Evolutionary conservation across 2,329 filamentous ascomycete genomes (phyloP), one percentile per base, ranked within the genome.

Genomic region (Teratosphaeria zuluensis): DNA sequence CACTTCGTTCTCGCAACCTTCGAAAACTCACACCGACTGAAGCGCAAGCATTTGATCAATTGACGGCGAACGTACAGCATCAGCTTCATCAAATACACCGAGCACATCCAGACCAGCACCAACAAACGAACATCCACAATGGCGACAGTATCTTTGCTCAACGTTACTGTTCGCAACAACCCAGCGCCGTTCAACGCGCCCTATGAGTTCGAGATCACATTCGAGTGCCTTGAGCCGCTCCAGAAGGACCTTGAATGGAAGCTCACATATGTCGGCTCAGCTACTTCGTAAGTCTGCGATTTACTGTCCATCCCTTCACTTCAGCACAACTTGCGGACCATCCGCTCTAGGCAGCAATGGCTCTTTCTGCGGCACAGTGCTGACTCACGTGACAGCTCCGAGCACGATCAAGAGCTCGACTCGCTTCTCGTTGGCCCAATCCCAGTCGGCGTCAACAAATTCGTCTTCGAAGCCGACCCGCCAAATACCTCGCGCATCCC

Each of bases 221-320:
- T 99, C 64, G 94, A 99, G 77, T 97, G 94, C 71, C 84, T 97
- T 28, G 94, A 99, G 79, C 84, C 88, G 66, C 83, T 99, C 46
- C 89, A 95, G 73, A 96, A 96, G 77, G 94, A 99, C 77, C 86
- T 99, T 62, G 94, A 99, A 78, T 99, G 94, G 94, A 99, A 99
- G 78, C 81, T 99, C 69, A 99, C 91, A 74, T 99, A 99, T 69
- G 94, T 99, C 72, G 95, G 94, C 70, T 99, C 94, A 67, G 94
- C 95, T 64, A 97, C 92, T 59, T 96, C 90, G 89, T 95, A 81
- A 80, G 88, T 81, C 33, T 28, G 24, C 24, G 24, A 28, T 28
- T 28, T 56, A 53, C 35, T 14, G 35, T 16, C 38, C 19, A 30
- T 31, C 46, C 4, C 14, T 28, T 51, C n/a, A 38, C 38, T 31